Evolutionary conservation across 179 eudicot species (phyloP), one percentile per base, ranked within the genome.

Genomic region (Spergularia azorica): DNA sequence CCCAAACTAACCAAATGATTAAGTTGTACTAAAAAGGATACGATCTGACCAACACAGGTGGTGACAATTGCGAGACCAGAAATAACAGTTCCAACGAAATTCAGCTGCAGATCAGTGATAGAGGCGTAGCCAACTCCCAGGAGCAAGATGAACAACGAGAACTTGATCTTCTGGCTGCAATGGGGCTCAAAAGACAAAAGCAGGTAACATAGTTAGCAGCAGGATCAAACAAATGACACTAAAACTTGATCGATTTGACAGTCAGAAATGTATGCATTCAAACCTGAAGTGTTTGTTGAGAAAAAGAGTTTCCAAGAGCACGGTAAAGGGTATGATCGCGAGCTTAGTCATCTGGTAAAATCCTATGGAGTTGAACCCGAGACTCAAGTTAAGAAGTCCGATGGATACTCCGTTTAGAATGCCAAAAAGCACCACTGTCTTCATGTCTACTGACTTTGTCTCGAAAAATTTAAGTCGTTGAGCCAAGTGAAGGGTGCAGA

Each of bases 271-370:
- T 43, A 43, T 26, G 32, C 32, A 43, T 43, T 43, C 13, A 16
- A 4, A 91, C 98, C 98, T 94, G 89, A 94, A 94, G 65, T 92
- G 94, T 80, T 94, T 94, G 48, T 87, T 91, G 71, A 94, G 84
- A 86, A 91, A 94, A 26, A 91, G 57, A 1, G 98, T 94, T 82
- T 94, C 98, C 79, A 92, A 72, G 55, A 94, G 77, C 12, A 94
- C 97, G 9, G 98, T 94, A 85, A 94, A 94, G 74, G 98, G 98
- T 73, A 94, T 94, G 62, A 94, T 94, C 60, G 97, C 98, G 61
- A 94, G 91, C 74, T 94, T 94, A 51, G 98, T 94, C 98, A 94
- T 94, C 87, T 94, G 98, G 74, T 94, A 94, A 85, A 94, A 94
- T 32, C 98, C 98, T 70, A 94, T 89, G 57, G 98, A 94, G 82